Evolutionary conservation across 2,329 filamentous ascomycete species (phyloP).

Genomic region (Dothistroma septosporum): DNA sequence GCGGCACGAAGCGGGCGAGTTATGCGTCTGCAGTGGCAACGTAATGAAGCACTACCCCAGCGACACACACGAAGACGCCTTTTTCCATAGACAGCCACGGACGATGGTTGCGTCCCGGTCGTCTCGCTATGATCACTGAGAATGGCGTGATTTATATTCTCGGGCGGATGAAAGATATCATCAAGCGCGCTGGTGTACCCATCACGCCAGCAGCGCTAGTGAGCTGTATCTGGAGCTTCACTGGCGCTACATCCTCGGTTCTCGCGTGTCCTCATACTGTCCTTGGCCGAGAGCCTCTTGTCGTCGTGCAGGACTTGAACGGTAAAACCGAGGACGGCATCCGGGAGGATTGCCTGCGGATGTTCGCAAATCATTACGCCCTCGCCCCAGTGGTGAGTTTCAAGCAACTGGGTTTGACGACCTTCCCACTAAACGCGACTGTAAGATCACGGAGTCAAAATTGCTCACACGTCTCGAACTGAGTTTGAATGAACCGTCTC

Average conservation of each 20-base stretch:
- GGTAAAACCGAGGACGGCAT: constrained; percentile 19
- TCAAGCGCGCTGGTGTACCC: constrained; percentile 22
- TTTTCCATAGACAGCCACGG: constrained; percentile 17
- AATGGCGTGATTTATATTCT: constrained; percentile 25
- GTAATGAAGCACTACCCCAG: constrained; percentile 23
- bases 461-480: constrained; percentile 7
- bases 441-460: constrained; percentile 28
- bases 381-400: constrained; percentile 20
- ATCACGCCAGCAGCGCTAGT: constrained; percentile 27
- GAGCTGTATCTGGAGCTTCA: constrained; percentile 20
- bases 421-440: constrained; percentile 26
- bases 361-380: constrained; percentile 24
- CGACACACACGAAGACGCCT: constrained; percentile 17
- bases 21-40: constrained; percentile 11
- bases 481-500: too few relatives aligned
- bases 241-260: constrained; percentile 15
- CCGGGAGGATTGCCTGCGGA: constrained; percentile 15
- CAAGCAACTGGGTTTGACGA: constrained; percentile 15
- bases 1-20: constrained; percentile 19
- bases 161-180: constrained; percentile 25
- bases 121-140: constrained; percentile 20
- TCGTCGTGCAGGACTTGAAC: constrained; percentile 16
- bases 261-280: constrained; percentile 17
- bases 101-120: constrained; percentile 28
- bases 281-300: constrained; percentile 23